Evolutionary conservation across 2,329 filamentous ascomycete genomes (phyloP).

Genomic region (Colletotrichum coccodes): DNA sequence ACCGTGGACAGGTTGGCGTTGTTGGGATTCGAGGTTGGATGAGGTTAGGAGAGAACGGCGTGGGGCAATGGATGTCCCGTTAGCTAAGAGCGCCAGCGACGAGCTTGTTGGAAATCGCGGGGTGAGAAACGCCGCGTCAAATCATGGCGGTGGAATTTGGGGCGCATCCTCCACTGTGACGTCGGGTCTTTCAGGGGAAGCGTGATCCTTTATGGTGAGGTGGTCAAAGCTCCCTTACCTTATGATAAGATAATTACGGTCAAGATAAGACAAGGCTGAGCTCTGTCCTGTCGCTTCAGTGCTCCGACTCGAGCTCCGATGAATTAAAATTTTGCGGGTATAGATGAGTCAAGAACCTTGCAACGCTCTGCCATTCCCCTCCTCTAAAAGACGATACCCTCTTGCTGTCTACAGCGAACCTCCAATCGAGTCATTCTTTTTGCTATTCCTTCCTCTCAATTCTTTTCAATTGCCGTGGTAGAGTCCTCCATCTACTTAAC

Average conservation of each 20-base stretch:
- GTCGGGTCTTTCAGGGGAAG: constrained; percentile 18
- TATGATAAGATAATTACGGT: constrained; percentile 4
- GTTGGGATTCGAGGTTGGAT: not conserved
- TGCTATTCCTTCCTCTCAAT: not conserved
- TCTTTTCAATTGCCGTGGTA: not conserved
- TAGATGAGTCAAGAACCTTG: constrained; percentile 17
- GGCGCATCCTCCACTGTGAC: constrained; percentile 28
- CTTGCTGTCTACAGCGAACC: not conserved
- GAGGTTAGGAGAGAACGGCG: not conserved
- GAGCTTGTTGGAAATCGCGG: constrained; percentile 13
- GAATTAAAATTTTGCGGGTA: constrained; percentile 4
- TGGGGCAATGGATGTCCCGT: not conserved
- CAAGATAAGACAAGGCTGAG: constrained; percentile 29
- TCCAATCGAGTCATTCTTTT: not conserved
- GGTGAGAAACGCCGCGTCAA: not conserved
- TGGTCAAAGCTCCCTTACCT: constrained; percentile 25
- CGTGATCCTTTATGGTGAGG: not conserved
- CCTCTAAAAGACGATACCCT: not conserved
- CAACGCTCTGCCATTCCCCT: not conserved
- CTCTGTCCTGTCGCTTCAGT: not conserved
- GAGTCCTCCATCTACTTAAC: not conserved
- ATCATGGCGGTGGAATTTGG: not conserved
- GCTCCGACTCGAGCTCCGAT: not conserved
- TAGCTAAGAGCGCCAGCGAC: not conserved
- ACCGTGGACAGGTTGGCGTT: not conserved